These are phyloP conservation scores for Beauveria medogensis DNA, from an alignment of 2,329 filamentous ascomycete genomes.

Conservation along the genomic window DNA sequence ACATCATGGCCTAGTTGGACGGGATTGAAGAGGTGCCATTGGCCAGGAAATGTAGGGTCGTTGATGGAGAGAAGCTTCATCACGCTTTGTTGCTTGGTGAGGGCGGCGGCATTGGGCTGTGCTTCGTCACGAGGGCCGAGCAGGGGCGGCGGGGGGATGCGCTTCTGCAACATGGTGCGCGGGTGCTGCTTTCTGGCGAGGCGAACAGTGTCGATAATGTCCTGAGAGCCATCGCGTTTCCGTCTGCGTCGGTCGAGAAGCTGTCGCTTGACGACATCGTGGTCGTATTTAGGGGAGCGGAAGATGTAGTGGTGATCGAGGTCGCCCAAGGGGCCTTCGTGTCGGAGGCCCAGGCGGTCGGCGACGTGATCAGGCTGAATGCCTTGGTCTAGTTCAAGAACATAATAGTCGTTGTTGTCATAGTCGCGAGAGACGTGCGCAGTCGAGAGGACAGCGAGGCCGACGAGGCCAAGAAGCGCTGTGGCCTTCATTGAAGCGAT, in stretches of 20 bases:
- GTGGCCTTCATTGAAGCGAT: constrained; percentile 7
- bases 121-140: constrained; percentile 13
- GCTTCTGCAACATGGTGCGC: constrained; percentile 46
- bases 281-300: constrained; percentile 55
- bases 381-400: constrained; percentile 67
- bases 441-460: constrained; percentile 39
- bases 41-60: constrained; percentile 86
- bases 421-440: constrained; percentile 57
- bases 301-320: constrained; percentile 81
- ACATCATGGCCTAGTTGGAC: constrained; percentile 79
- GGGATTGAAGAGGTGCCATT: constrained; percentile 92
- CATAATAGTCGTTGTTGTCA: constrained; percentile 82
- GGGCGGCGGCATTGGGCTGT: constrained; percentile 30
- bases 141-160: constrained; percentile 33
- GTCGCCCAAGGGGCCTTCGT: constrained; percentile 75
- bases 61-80: constrained; percentile 62
- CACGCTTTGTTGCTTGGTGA: constrained; percentile 51
- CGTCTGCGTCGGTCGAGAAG: constrained; percentile 48
- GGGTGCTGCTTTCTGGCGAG: constrained; percentile 67
- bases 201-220: constrained; percentile 65
- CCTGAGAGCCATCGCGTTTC: constrained; percentile 43
- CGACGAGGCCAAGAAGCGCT: constrained; percentile 20
- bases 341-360: constrained; percentile 60
- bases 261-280: constrained; percentile 50
- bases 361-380: constrained; percentile 63